phyloP scores from a whole-genome alignment of 768 basidiomycete genomes.

The Pseudohyphozyma bogoriensis region DNA sequence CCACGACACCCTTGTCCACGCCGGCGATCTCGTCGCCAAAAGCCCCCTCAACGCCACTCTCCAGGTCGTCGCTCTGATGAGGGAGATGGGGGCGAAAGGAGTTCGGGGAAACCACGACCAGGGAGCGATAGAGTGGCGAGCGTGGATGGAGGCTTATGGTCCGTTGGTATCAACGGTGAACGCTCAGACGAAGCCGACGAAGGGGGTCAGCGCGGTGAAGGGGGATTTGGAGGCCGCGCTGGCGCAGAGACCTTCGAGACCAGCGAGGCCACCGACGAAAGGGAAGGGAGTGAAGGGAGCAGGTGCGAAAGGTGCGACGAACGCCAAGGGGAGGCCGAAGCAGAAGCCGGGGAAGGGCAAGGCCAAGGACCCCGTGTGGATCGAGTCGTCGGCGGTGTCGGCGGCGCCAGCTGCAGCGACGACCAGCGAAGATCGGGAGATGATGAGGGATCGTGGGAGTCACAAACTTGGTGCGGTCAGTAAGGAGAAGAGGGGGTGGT shows the following conservation, averaged over 20 bases:
- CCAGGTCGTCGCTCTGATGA: constrained; percentile 12
- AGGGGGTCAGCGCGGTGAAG: background rate
- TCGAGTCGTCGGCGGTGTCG: no score
- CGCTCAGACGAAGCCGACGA: background rate
- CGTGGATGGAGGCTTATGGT: constrained; percentile 53
- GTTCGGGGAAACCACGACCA: constrained; percentile 96
- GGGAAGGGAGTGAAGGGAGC: constrained; percentile 4
- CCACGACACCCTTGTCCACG: constrained; percentile 62
- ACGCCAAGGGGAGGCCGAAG: background rate
- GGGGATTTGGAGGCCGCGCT: no score
- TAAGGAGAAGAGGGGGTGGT: no score
- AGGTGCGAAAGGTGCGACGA: background rate
- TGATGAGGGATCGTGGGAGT: no score
- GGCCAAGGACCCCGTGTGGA: background rate
- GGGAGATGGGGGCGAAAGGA: constrained; percentile 55
- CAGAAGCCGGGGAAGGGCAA: background rate
- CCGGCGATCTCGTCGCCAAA: constrained; percentile 74
- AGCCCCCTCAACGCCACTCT: constrained; percentile 53
- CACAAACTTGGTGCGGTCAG: no score
- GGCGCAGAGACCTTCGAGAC: no score
- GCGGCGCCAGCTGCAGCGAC: no score
- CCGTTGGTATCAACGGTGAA: background rate
- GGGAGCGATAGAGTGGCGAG: constrained; percentile 74
- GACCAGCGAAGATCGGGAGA: no score
- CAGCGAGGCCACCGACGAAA: no score